A percentile compares a stretch with the other conserved stretches of the same genome.
phyloP scores from a whole-genome alignment of 1,139 yeast genomes.

The Yamadazyma friedrichii region DNA sequence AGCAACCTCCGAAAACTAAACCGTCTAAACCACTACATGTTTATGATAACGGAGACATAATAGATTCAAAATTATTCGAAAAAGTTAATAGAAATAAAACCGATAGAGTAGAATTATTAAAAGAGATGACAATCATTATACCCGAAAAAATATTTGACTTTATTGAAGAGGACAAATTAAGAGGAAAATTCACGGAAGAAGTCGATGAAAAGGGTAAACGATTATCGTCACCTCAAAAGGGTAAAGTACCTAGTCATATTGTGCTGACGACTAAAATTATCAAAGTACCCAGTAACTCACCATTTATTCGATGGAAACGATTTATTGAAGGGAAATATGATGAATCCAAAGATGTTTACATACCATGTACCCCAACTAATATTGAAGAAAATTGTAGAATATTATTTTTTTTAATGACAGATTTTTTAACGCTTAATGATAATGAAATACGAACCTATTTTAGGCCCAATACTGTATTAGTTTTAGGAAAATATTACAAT shows the following conservation, averaged over 20 bases:
- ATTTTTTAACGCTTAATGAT: slow-evolving; percentile 37
- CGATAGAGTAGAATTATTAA: slow-evolving; percentile 48
- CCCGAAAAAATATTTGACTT: slow-evolving; percentile 4
- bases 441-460: slow-evolving; percentile 15
- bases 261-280: slow-evolving; percentile 5
- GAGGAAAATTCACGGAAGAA: slow-evolving; percentile 1
- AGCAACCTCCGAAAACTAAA: slow-evolving; percentile 18
- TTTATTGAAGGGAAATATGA: slow-evolving; percentile 42
- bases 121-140: slow-evolving; percentile 44
- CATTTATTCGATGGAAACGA: slow-evolving; percentile 38
- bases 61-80: slow-evolving; percentile 28
- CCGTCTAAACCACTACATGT: neutral
- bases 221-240: slow-evolving; percentile 5
- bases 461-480: slow-evolving; percentile 30
- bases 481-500: slow-evolving; percentile 50
- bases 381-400: slow-evolving; percentile 43
- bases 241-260: neutral
- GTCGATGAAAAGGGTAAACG: slow-evolving; percentile 6
- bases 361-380: slow-evolving; percentile 46
- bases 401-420: slow-evolving; percentile 46
- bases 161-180: slow-evolving; percentile 2
- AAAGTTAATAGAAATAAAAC: slow-evolving; percentile 50
- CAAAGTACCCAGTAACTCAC: slow-evolving; percentile 16
- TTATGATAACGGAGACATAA: neutral
- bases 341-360: slow-evolving; percentile 45